Evolutionary conservation across 495 filamentous ascomycete species (phyloP).

Genomic region (Xylaria longipes): DNA sequence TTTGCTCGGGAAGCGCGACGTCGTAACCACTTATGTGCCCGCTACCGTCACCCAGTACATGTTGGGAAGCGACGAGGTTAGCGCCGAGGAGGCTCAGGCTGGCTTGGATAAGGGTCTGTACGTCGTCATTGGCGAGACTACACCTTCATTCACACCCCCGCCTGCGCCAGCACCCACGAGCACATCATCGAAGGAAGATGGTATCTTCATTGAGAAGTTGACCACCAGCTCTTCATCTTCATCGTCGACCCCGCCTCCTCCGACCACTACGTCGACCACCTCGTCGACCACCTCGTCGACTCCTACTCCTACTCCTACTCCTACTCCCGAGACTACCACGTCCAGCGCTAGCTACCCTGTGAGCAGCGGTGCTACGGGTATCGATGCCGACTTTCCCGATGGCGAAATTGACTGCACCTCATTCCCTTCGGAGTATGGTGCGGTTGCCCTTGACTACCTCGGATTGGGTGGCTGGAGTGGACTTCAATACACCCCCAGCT

Average conservation of each 20-base stretch:
- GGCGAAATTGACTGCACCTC: constrained; percentile 71
- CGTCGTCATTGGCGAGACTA: constrained; percentile 55
- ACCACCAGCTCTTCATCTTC: constrained; percentile 38
- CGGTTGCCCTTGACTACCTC: constrained; percentile 72
- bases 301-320: constrained; percentile 20
- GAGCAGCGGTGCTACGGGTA: constrained; percentile 53
- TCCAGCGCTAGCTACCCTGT: constrained; percentile 22
- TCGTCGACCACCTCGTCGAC: constrained; percentile 33
- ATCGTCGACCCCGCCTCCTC: constrained; percentile 31
- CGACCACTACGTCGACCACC: constrained; percentile 26
- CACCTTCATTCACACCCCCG: constrained; percentile 50
- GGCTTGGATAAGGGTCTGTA: constrained; percentile 65
- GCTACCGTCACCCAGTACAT: constrained; percentile 67
- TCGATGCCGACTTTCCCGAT: constrained; percentile 77
- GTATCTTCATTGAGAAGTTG: constrained; percentile 39
- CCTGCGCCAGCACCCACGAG: constrained; percentile 39
- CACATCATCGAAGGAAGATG: constrained; percentile 40
- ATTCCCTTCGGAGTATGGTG: constrained; percentile 87
- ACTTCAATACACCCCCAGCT: constrained; percentile 65
- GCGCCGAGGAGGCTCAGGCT: constrained; percentile 61
- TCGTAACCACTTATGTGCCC: constrained; percentile 46
- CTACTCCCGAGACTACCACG: constrained; percentile 4
- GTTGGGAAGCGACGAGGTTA: constrained; percentile 62
- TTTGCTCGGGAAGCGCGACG: constrained; percentile 52
- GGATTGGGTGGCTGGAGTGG: constrained; percentile 79